phyloP scores from a whole-genome alignment of 805 yeast genomes.

The Kazachstania psychrophila region DNA sequence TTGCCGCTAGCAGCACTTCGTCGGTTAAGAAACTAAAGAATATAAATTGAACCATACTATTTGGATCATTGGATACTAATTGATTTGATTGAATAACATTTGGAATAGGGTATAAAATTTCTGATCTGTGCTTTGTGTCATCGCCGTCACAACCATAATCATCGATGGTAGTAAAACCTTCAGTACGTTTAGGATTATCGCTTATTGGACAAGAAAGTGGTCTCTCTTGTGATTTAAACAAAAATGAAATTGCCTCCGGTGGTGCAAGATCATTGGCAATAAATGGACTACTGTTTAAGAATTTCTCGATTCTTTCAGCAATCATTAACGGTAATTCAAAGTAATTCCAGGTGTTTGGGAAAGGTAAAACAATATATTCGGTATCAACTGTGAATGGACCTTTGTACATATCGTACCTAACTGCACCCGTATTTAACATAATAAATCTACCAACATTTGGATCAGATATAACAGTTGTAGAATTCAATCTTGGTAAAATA shows the following conservation, averaged over 20 bases:
- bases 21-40: constrained; percentile 56
- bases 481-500: constrained; percentile 39
- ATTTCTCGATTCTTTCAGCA: constrained; percentile 45
- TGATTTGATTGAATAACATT: constrained; percentile 56
- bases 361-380: constrained; percentile 78
- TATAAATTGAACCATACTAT: constrained; percentile 51
- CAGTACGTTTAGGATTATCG: constrained; percentile 29
- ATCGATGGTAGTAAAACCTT: constrained; percentile 77
- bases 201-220: constrained; percentile 19
- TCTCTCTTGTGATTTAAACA: background rate
- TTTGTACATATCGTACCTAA: constrained; percentile 75
- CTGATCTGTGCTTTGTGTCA: constrained; percentile 60
- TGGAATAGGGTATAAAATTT: constrained; percentile 55
- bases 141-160: constrained; percentile 85
- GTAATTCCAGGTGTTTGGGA: constrained; percentile 68
- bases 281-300: constrained; percentile 43
- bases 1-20: constrained; percentile 39
- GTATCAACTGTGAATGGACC: constrained; percentile 79
- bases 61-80: constrained; percentile 12
- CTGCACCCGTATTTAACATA: constrained; percentile 76
- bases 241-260: constrained; percentile 4
- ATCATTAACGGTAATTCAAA: constrained; percentile 48
- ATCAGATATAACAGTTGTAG: constrained; percentile 22
- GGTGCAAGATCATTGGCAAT: constrained; percentile 12
- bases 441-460: constrained; percentile 39